Percentiles rank a stretch among this genome's conserved stretches.
Conservation (phyloP, 202 grass and related monocot genomes). For the Cymbopogon flexuosus region DNA sequence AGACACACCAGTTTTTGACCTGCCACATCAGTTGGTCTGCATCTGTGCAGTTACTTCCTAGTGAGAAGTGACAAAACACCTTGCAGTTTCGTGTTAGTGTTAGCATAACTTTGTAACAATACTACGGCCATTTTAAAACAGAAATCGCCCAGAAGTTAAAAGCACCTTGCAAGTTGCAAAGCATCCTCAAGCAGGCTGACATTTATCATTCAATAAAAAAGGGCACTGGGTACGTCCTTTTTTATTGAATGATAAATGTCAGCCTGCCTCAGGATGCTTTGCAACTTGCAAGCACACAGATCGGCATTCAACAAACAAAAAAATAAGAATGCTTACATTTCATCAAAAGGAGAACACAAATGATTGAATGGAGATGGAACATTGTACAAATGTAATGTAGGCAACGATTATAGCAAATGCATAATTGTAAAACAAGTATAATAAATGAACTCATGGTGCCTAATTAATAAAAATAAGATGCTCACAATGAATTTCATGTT, state of each 20-base stretch:
- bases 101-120: not conserved
- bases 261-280: not conserved
- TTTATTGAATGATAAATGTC: not conserved
- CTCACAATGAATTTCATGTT: not conserved
- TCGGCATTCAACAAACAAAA: not conserved
- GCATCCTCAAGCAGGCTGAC: too few species aligned
- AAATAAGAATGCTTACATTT: not conserved
- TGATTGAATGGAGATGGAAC: not conserved
- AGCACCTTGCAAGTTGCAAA: too few species aligned
- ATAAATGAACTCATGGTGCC: not conserved
- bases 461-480: not conserved
- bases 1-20: not conserved
- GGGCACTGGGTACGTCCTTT: too few species aligned
- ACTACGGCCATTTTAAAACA: not conserved
- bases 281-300: conserved; percentile 2
- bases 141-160: not conserved
- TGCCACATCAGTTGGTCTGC: not conserved
- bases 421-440: not conserved
- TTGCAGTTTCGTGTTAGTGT: not conserved
- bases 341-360: not conserved
- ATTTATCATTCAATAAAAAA: too few species aligned
- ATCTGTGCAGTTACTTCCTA: not conserved
- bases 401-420: not conserved
- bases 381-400: not conserved
- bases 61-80: not conserved